Evolutionary conservation across 495 filamentous ascomycete species (phyloP), one percentile per base, ranked within the genome.

Genomic region (Xylaria bambusicola): DNA sequence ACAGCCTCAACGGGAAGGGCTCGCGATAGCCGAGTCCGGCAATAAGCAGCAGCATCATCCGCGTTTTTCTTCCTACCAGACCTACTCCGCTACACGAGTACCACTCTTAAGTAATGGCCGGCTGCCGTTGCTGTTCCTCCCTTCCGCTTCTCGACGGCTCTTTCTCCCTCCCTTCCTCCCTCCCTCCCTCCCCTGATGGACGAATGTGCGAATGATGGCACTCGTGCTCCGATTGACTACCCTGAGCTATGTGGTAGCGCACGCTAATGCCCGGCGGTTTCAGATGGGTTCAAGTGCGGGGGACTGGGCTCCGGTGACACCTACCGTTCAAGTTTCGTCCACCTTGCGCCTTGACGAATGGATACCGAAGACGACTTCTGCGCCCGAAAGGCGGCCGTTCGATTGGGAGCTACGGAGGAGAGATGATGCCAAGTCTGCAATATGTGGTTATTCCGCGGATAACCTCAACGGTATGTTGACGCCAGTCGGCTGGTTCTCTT

Each of bases 361-460:
- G 68, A 26, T 56, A 20, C 64, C 71, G 49, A 69, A 68, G 58
- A 71, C 70, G 60, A 71, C 70, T 51, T 48, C 72, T 58, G 64
- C 64, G 26, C 68, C 66, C 46, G 56, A 52, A 47, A 59, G 52
- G 58, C 55, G 45, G 49, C 63, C 50, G 51, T 33, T 51, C 40
- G 63, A 66, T 26, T 38, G 58, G 55, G 63, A 68, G 29, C 66
- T 71, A 52, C 61, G 66, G 61, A 61, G 54, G 41, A 58, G 68
- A 56, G 65, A 68, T 38, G 51, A 57, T 36, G 21, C 41, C 21
- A 24, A 29, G 33, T 50, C 58, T 48, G 64, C 68, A 26, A 40
- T 60, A 18, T 71, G 68, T 61, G 68, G 68, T 10, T 71, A 51
- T 58, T 62, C 63, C 27, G 52, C 35, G 36, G 61, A 44, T 42